phyloP scores from a whole-genome alignment of 495 filamentous ascomycete genomes.

The Talaromyces borbonicus region DNA sequence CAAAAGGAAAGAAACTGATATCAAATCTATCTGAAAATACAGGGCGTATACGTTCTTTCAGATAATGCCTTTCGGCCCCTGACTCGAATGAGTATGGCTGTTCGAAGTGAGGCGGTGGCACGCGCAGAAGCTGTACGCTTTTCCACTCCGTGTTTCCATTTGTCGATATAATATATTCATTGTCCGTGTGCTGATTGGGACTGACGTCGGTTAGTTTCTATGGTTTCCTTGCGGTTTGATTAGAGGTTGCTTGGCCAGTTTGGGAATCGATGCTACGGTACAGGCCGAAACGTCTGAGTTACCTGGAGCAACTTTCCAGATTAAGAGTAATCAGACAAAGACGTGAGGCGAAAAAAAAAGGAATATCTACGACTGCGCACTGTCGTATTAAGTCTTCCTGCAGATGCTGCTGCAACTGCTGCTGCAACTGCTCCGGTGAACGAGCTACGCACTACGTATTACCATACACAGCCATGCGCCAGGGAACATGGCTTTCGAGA shows the following conservation, averaged over 20 bases:
- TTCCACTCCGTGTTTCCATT: neutral
- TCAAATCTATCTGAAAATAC: too few species aligned
- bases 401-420: too few species aligned
- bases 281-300: conserved; percentile 81
- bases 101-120: conserved; percentile 56
- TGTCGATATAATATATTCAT: too few species aligned
- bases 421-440: too few species aligned
- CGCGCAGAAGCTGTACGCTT: conserved; percentile 69
- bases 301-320: conserved; percentile 88
- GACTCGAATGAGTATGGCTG: conserved; percentile 71
- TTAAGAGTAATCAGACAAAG: conserved; percentile 68
- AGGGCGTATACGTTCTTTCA: conserved; percentile 93
- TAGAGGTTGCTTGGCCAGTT: conserved; percentile 72
- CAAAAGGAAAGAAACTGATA: too few species aligned
- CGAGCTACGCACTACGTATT: too few species aligned
- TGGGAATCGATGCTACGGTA: conserved; percentile 86
- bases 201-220: too few species aligned
- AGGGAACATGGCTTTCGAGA: too few species aligned
- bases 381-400: too few species aligned
- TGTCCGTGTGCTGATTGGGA: too few species aligned
- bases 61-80: conserved; percentile 90
- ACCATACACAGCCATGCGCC: too few species aligned
- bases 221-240: conserved; percentile 94
- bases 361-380: neutral
- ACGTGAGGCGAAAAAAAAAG: conserved; percentile 22